Evolutionary conservation across 306 rosid genomes (phyloP), one percentile per base, ranked within the genome.

Genomic region (Cucumis cinereus): DNA sequence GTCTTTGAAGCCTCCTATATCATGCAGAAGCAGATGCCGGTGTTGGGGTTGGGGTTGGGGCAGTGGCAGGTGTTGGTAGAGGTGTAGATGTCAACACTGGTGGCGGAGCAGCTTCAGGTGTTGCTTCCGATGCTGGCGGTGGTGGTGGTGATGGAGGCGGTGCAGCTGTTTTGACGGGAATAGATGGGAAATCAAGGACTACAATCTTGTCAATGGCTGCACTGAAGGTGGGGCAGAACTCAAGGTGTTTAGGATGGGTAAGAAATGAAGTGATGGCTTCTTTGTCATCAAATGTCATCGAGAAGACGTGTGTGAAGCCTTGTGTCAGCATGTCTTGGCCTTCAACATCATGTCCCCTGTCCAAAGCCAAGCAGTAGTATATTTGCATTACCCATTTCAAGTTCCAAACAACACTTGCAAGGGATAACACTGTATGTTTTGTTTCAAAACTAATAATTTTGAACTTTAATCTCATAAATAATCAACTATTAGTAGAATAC

Each of bases 221-320:
- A 49, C 96, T 91, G 80, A 94, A 94, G 7, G 82, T 82, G 28
- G 91, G 81, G 0, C 97, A 94, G 82, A 91, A 94, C 54, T 87
- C 94, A 4, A 87, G 77, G 84, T 91, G 98, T 54, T 82, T 87
- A 10, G 96, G 96, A 79, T 94, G 97, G 61, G 86, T 68, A 33
- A 80, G 87, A 85, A 91, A 94, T 70, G 84, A 87, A 62, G 58
- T 41, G 66, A 81, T 90, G 81, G 86, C 98, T 67, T 90, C 97
- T 81, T 90, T 94, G 75, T 86, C 89, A 80, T 78, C 43, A 80
- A 94, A 94, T 81, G 98, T 90, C 91, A 89, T 91, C 68, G 88
- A 56, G 87, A 94, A 86, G 35, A 89, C 94, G 80, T 94, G 97
- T 61, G 96, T 94, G 76, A 87, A 94, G 38, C 98, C 98, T 82